Base-by-base conservation (phyloP, 1,139 yeast genomes). In the Geotrichum bryndzae region DNA sequence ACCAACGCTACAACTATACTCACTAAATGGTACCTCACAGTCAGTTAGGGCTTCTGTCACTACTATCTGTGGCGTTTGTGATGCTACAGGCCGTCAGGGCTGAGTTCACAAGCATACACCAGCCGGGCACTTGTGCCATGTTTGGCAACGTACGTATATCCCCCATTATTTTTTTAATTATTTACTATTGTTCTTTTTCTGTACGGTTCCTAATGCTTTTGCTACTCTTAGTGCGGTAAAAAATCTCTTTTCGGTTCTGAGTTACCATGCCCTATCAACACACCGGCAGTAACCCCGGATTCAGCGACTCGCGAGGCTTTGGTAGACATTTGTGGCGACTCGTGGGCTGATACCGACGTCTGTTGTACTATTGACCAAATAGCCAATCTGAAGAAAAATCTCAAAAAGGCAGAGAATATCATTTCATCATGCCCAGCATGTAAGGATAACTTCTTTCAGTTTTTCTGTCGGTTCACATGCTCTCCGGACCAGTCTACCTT, bases 401-500 rank as follows among this genome's bases (percentile, higher is more conserved):
- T 94, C 63, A 84, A 86, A 67, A 84, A 84, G 65, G 96, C 88
- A 0, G 95, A 88, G 64, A 84, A 90, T 0, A 75, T 94, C 51
- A 87, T 94, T 52, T 84, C 96, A 29, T 88, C 97, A 4, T 94
- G 99, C 73, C 98, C 98, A 1, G 98, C 99, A 0, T 94, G 99
- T 73, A 80, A 83, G 63, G 85, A 84, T 74, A 94, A 94, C 77
- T 92, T 94, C 73, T 84, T 85, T 69, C 88, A 87, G 69, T 80
- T 92, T 68, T 90, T 91, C 71, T 94, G 98, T 76, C 84, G 86
- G 58, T 91, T 94, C 73, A 88, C 97, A 0, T 94, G 99, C 74
- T 88, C 97, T 1, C 87, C 97, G 0, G 78, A 89, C 68, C 98
- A 94, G 73, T 81, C 91, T 0, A 73, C 76, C 23, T 94, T 91